Evolutionary conservation across 371 early-diverging fungal species (phyloP), one percentile per base, ranked within the genome.

Genomic region (Sporodiniella umbellata): DNA sequence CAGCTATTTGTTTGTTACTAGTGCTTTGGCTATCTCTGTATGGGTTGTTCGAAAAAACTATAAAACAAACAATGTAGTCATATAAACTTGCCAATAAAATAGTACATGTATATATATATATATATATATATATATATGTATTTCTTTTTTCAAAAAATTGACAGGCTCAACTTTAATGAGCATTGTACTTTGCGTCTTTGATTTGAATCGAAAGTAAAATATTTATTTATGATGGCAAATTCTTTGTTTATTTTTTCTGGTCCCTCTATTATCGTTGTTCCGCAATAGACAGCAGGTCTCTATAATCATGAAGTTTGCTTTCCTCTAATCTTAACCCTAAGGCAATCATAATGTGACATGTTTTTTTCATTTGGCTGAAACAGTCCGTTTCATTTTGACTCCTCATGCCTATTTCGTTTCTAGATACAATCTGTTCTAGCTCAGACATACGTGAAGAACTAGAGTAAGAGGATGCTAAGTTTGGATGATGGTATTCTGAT

Each of bases 391-490:
- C 40, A 40, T 40, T 40, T 6, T 40, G 40, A 33, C 45, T 45
- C 1, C 38, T 15, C 11, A 53, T 60, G 8, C 33, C 43, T 30
- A 58, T 56, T 42, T 40, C 46, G 42, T 71, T 72, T 2, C 45
- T 22, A 0, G 43, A 28, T 1, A 76, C 38, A 22, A 76, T 68
- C 3, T 48, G 42, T 1, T 76, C 63, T 8, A 45, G 7, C 3
- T 68, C 65, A 48, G 58, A 58, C 63, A 76, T 58, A 8, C 48
- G 58, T 1, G 77, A 76, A 10, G 68, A 66, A 15, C 46, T 24
- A 1, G 68, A 64, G 42, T 64, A 69, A 0, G 73, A 68, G 0
- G 54, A 33, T 10, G 50, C 53, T 8, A 40, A 39, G 11, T 55
- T 43, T 0, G 74, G 70, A 10, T 63, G 62, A 35, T 25, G 55